These are phyloP conservation scores for Globisporangium viniferum DNA, from an alignment of 352 stramenopile species.

Conservation along the genomic window DNA sequence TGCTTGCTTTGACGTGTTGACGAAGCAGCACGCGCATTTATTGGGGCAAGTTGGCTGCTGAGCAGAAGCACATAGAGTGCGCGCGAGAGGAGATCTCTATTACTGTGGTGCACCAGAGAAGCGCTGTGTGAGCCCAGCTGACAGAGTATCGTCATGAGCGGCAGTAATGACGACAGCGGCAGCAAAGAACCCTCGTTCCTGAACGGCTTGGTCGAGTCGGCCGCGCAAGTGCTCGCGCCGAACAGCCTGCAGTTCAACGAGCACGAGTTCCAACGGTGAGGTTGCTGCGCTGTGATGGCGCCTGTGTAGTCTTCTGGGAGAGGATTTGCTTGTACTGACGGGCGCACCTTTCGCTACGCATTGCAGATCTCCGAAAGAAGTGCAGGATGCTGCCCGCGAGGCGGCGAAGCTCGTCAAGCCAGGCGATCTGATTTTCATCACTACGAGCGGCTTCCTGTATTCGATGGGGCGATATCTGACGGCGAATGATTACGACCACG, in stretches of 20 bases:
- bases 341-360: background rate
- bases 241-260: constrained; percentile 78
- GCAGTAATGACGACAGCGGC: background rate
- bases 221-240: constrained; percentile 52
- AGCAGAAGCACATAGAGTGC: background rate
- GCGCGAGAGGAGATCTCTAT: background rate
- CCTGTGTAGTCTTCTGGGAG: background rate
- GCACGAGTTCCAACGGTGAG: constrained; percentile 68
- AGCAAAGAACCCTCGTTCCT: constrained; percentile 19
- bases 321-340: background rate
- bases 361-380: constrained; percentile 50
- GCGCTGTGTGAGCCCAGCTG: no score
- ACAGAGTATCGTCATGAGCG: background rate
- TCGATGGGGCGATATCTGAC: constrained; percentile 59
- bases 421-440: constrained; percentile 81
- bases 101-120: background rate
- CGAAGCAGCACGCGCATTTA: background rate
- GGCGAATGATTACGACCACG: constrained; percentile 72
- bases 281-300: background rate
- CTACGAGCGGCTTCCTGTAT: constrained; percentile 65
- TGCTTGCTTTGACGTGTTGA: background rate
- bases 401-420: constrained; percentile 60
- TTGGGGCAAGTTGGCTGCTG: background rate
- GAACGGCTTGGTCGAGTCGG: constrained; percentile 34
- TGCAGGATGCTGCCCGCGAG: constrained; percentile 52